Base-by-base conservation (phyloP, 441 rosid genomes). In the Sinapis alba region DNA sequence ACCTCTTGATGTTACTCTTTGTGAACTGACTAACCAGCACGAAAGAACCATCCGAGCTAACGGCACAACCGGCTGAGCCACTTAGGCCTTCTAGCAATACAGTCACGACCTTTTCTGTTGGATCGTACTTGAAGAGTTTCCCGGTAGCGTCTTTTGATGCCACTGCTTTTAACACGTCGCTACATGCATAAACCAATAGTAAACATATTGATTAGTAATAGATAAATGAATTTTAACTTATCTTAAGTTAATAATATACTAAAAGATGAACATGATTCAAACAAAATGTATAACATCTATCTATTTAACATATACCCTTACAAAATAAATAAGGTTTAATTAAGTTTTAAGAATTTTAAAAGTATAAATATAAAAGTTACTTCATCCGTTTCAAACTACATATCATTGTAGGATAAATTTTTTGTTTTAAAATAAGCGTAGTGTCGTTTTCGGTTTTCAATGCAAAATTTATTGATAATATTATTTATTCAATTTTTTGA, bases 71-170 rank as follows among this genome's bases (percentile, higher is more conserved):
- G n/a, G n/a, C n/a, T n/a, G 86, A 51, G 28, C 34, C 68, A 43
- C 58, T 82, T 76, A 45, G 66, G 36, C 67, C 71, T 38, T 73
- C 70, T 23, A 67, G 19, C 58, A 78, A 27, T 30, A 66, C 65
- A 20, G 74, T 72, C 60, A 72, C 73, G 0, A 34, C 65, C 23
- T 78, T 78, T 10, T 28, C 68, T 21, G 62, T 51, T 54, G 81
- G 78, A 2, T n/a, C n/a, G n/a, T n/a, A n/a, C n/a, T n/a, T n/a
- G n/a, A n/a, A n/a, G n/a, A n/a, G n/a, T n/a, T n/a, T 78, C 5
- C 77, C 81, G 0, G 71, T 72, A 6, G 73, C 51, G 65, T 78
- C 81, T 23, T 78, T 78, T 28, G 51, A 3, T 61, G 78, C 71
- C 2, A 67, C 77, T 26, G 73, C 77, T 68, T 71, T 65, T 32